Base-by-base conservation (phyloP, 2,329 filamentous ascomycete genomes). In the Aspergillus eucalypticola region DNA sequence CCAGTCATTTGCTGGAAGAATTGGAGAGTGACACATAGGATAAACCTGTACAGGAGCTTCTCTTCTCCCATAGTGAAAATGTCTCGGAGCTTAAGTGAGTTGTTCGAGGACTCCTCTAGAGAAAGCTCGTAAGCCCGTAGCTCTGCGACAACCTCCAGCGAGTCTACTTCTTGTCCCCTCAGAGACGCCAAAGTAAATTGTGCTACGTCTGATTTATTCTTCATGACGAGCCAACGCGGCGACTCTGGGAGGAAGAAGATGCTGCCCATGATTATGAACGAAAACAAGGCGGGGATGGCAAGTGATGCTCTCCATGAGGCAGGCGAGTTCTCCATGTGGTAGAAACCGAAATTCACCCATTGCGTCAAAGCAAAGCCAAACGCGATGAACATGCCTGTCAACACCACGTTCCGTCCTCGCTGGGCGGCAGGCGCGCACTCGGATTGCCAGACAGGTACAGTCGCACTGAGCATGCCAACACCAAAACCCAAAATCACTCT, bases 51-150 rank as follows among this genome's bases (percentile, higher is more conserved):
- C 52, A 83, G 75, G 64, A 82, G 76, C 23, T 80, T 75, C 60
- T 83, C 75, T 57, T 80, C 76, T 57, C 75, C 77, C 76, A 81
- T 82, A 61, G 78, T 83, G 73, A 85, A 84, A 32, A 84, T 76
- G 56, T 83, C 82, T 3, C 71, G 65, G 68, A 84, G 49, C 7
- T 27, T 48, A 5, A 83, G 8, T 71, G 75, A 19, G 78, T 79
- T 67, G 79, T 78, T 41, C 72, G 74, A 71, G 63, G 38, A 68
- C 68, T 5, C 79, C 56, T 80, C 78, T 15, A 79, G 65, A 2
- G 79, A 78, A 0, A 75, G 73, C 57, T 79, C 79, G 27, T 84
- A 84, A 29, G 76, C 79, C 2, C 73, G 72, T 3, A 84, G 72
- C 63, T 84, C 82, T 2, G 73, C 71, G 10, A 72, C 66, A 23